Evolutionary conservation across 768 basidiomycete species (phyloP), one percentile per base, ranked within the genome.

Genomic region (Cystoderma amianthinum): DNA sequence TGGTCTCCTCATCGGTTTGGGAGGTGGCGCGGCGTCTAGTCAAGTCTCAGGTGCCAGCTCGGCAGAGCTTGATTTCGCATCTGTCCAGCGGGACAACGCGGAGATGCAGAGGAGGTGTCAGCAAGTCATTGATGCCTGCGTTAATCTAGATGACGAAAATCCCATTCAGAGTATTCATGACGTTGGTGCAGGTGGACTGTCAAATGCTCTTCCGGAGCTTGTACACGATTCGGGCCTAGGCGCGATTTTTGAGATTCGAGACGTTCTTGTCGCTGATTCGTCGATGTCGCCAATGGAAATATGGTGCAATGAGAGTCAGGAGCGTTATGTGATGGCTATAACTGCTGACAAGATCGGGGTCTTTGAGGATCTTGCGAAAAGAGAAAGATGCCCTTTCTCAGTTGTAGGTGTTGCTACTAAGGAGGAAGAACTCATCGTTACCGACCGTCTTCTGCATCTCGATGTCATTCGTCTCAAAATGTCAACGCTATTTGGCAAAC

Each of bases 261-360:
- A 97, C 52, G 82, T 99, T 5, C 73, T 90, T 18, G 81, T 96
- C 30, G 95, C 91, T 20, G 96, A 98, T 58, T 72, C 76, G 17
- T 85, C 86, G 28, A 90, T 99, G 89, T 93, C 90, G 3, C 96
- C 96, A 0, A 97, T 99, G 95, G 95, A 98, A 65, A 97, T 98
- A 38, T 99, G 96, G 96, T 98, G 96, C 58, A 99, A 99, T 63
- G 96, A 99, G 64, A 86, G 83, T 48, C 96, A 98, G 67, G 96
- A 98, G 55, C 82, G 96, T 28, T 99, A 98, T 57, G 96, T 98
- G 20, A 74, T 98, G 21, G 96, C 96, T 6, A 75, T 99, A 45
- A 76, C 78, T 1, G 76, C 79, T 2, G 71, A 75, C 41, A 76
- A 74, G 43, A 67, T 80, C 16, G 60, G 63, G 2, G 60, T 64